phyloP scores from a whole-genome alignment of 768 basidiomycete genomes.

The Lentinula sp. region DNA sequence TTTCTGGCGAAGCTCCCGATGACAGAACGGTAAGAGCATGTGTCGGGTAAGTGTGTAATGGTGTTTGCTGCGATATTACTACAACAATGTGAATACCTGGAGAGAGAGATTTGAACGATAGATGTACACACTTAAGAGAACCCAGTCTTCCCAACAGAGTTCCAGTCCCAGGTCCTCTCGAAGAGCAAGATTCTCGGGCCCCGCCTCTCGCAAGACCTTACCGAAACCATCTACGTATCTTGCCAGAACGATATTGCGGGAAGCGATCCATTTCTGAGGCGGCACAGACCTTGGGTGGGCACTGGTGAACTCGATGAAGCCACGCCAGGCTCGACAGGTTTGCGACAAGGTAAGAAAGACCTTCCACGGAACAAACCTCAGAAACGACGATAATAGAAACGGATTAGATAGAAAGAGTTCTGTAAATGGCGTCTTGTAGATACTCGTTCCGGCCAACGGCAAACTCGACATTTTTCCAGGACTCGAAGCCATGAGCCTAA shows the following conservation, averaged over 20 bases:
- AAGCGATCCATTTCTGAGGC: conserved; percentile 8
- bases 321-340: conserved; percentile 26
- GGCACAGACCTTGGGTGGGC: background rate
- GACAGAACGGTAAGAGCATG: conserved; percentile 55
- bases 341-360: conserved; percentile 32
- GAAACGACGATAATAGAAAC: conserved; percentile 18
- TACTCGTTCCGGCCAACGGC: background rate
- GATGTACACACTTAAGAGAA: conserved; percentile 54
- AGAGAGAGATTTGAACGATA: conserved; percentile 9
- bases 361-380: conserved; percentile 30
- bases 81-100: conserved; percentile 32
- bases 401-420: conserved; percentile 10
- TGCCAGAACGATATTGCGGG: conserved; percentile 34
- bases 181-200: conserved; percentile 25
- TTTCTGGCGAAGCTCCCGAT: conserved; percentile 21
- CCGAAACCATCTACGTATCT: conserved; percentile 56
- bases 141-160: conserved; percentile 52
- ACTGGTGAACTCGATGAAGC: conserved; percentile 17
- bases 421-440: background rate
- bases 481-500: background rate
- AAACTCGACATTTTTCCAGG: background rate
- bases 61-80: conserved; percentile 48
- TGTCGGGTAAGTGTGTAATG: conserved; percentile 67
- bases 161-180: conserved; percentile 24
- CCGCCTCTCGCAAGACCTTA: conserved; percentile 29